Conservation (phyloP, 2,329 filamentous ascomycete genomes). For the Gyromitra esculenta region DNA sequence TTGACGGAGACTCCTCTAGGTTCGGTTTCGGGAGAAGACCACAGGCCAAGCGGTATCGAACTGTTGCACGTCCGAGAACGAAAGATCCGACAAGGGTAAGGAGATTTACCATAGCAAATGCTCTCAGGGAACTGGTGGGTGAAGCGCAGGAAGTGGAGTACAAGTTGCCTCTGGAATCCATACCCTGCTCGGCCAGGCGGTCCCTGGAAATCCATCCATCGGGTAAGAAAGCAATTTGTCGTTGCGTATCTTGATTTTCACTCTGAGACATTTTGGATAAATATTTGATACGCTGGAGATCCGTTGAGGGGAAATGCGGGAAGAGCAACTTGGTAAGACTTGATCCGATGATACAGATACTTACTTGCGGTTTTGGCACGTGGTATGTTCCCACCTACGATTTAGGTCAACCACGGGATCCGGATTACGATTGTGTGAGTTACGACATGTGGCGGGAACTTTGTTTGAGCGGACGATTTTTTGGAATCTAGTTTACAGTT, state of each 20-base stretch:
- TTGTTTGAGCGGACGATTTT: too few species aligned
- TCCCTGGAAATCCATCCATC: slow-evolving; percentile 4
- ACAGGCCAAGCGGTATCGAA: slow-evolving; percentile 20
- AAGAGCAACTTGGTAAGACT: too few species aligned
- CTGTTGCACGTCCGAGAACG: slow-evolving; percentile 30
- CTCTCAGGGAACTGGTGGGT: slow-evolving; percentile 4
- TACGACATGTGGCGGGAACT: too few species aligned
- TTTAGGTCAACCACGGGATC: too few species aligned
- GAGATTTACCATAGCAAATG: slow-evolving; percentile 38
- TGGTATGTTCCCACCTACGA: too few species aligned
- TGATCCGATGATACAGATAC: too few species aligned
- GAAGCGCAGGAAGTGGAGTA: slow-evolving; percentile 10
- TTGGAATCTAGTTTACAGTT: too few species aligned
- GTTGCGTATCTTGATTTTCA: background rate
- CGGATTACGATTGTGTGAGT: too few species aligned
- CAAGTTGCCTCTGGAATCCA: background rate
- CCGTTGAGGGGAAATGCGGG: too few species aligned
- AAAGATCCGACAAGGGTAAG: slow-evolving; percentile 35
- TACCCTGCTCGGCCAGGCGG: background rate
- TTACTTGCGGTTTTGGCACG: too few species aligned
- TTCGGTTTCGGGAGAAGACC: slow-evolving; percentile 1
- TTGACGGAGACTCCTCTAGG: background rate
- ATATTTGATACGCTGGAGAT: too few species aligned
- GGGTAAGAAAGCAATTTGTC: slow-evolving; percentile 8
- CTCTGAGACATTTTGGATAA: too few species aligned